These are phyloP conservation scores for Phycomyces blakesleeanus DNA, from an alignment of 192 early-diverging fungal species.

Conservation along the genomic window DNA sequence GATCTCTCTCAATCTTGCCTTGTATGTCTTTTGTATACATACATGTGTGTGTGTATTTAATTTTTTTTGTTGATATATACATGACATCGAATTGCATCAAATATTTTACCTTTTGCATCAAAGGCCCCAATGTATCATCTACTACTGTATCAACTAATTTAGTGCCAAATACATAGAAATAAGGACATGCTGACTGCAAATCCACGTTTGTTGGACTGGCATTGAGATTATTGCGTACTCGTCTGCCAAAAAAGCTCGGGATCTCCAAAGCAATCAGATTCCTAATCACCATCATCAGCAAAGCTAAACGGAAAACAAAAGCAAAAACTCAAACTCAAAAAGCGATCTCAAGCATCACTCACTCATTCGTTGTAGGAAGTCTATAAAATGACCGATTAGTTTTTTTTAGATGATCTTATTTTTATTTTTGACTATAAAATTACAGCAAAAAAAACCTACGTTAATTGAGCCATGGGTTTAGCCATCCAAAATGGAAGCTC, in stretches of 20 bases:
- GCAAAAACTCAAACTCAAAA: no score
- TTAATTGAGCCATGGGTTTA: conserved; percentile 25
- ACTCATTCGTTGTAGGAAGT: neutral
- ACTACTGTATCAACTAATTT: conserved; percentile 31
- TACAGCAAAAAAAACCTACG: conserved; percentile 6
- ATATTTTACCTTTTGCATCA: conserved; percentile 36
- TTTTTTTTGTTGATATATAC: no score
- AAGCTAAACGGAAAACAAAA: no score
- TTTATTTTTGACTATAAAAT: no score
- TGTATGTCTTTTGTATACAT: no score
- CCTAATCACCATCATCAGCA: conserved; percentile 13
- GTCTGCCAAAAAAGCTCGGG: conserved; percentile 33
- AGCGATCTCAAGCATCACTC: no score
- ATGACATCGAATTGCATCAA: no score
- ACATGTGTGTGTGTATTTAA: no score
- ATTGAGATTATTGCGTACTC: conserved; percentile 33
- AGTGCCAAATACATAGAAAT: conserved; percentile 38
- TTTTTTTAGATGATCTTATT: no score
- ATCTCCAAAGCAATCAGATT: conserved; percentile 30
- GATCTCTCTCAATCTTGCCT: conserved; percentile 35
- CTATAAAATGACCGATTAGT: neutral
- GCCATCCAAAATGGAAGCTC: conserved; percentile 46
- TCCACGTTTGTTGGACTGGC: conserved; percentile 37
- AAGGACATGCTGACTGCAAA: conserved; percentile 36
- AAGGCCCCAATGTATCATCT: conserved; percentile 18